Percentiles rank a stretch among this genome's conserved stretches.
These are phyloP conservation scores for Acanthamoeba sp. DNA, from an alignment of 208 protist species.

Conservation along the genomic window DNA sequence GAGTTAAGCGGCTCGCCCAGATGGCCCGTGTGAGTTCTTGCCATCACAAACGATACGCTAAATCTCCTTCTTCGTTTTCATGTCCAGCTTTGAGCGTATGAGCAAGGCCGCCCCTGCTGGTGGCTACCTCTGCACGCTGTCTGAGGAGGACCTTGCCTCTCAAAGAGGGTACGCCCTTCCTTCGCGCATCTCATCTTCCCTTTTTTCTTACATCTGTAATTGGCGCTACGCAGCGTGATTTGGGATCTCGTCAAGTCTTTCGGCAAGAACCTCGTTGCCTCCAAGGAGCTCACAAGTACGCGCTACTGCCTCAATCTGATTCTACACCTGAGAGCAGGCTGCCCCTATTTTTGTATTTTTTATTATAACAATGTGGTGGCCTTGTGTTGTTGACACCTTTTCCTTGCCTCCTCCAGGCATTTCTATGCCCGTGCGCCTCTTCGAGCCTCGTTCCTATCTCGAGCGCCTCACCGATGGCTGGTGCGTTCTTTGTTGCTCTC, in stretches of 20 bases:
- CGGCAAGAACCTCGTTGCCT: slow-evolving; percentile 78
- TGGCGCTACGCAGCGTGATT: slow-evolving; percentile 73
- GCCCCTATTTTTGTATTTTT: background rate
- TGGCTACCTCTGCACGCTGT: slow-evolving; percentile 40
- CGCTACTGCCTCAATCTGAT: no score
- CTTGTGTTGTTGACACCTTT: background rate
- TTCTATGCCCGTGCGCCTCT: slow-evolving; percentile 79
- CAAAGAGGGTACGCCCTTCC: slow-evolving; percentile 10
- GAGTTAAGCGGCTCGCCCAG: no score
- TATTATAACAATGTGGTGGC: background rate
- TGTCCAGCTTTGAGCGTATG: slow-evolving; percentile 32
- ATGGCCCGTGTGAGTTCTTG: no score
- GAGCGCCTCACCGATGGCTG: slow-evolving; percentile 81
- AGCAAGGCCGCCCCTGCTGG: slow-evolving; percentile 3
- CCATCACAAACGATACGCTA: background rate
- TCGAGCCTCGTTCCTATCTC: slow-evolving; percentile 82
- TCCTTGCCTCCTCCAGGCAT: background rate
- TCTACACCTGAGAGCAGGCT: no score
- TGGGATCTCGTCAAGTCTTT: slow-evolving; percentile 80
- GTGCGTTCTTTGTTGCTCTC: background rate
- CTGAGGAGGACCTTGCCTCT: slow-evolving; percentile 16
- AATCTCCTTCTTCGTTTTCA: background rate
- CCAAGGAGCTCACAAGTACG: slow-evolving; percentile 81
- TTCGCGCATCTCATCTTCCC: background rate
- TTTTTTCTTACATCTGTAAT: background rate